These are phyloP conservation scores for Zygoascus ofunaensis DNA, from an alignment of 805 yeast species.

Conservation along the genomic window DNA sequence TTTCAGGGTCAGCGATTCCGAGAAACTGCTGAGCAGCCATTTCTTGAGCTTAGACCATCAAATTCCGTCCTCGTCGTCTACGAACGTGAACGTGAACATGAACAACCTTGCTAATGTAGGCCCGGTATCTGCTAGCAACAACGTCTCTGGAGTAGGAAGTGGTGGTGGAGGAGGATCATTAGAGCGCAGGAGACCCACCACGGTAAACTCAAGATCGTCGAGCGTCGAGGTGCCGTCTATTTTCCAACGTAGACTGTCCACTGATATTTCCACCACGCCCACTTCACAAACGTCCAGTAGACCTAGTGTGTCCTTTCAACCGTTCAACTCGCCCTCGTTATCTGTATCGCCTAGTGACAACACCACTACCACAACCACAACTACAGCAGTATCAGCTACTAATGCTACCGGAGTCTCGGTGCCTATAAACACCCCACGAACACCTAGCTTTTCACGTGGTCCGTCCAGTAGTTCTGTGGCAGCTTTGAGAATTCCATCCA, in stretches of 20 bases:
- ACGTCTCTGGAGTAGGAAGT: neutral
- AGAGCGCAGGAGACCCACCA: neutral
- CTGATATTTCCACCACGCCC: too few relatives aligned
- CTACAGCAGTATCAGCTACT: too few relatives aligned
- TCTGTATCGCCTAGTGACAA: constrained; percentile 28
- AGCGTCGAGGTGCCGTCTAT: neutral
- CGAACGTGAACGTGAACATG: constrained; percentile 21
- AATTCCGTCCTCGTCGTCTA: constrained; percentile 43
- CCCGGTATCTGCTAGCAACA: too few relatives aligned
- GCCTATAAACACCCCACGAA: constrained; percentile 14
- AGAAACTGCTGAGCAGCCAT: constrained; percentile 51
- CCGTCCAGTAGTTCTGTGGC: constrained; percentile 39
- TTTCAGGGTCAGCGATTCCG: constrained; percentile 60
- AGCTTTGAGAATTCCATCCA: constrained; percentile 31
- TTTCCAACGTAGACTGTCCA: neutral
- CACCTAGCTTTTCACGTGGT: constrained; percentile 29
- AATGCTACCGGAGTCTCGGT: constrained; percentile 2
- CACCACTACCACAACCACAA: too few relatives aligned
- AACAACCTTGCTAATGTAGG: neutral
- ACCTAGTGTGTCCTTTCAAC: constrained; percentile 37
- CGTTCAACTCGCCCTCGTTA: constrained; percentile 57
- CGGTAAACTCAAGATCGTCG: neutral
- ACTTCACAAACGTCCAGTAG: neutral
- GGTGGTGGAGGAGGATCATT: neutral
- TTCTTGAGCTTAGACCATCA: constrained; percentile 40